phyloP scores from a whole-genome alignment of 768 basidiomycete species.

The Megacollybia marginata region DNA sequence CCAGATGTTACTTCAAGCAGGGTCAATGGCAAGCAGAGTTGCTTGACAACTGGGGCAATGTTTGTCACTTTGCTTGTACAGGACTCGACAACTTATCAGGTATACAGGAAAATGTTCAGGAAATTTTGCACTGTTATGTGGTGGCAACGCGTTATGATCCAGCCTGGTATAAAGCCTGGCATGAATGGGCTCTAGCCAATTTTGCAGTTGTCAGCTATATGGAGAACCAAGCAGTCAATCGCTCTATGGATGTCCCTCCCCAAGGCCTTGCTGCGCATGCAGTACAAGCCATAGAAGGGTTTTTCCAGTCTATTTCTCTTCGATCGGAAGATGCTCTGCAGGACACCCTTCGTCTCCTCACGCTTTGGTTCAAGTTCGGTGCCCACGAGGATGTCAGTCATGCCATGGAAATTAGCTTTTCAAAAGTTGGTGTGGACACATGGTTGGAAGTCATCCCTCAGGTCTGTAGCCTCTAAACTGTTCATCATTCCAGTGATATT shows the following conservation, averaged over 20 bases:
- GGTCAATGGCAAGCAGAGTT: conserved; percentile 90
- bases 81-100: neutral
- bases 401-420: conserved; percentile 83
- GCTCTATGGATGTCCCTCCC: conserved; percentile 49
- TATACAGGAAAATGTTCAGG: conserved; percentile 64
- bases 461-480: conserved; percentile 33
- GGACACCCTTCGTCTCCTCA: conserved; percentile 87
- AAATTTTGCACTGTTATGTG: conserved; percentile 79
- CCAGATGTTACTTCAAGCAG: conserved; percentile 93
- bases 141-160: conserved; percentile 88
- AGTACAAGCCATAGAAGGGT: conserved; percentile 90
- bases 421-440: conserved; percentile 88
- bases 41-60: conserved; percentile 72
- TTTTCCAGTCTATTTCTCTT: conserved; percentile 91
- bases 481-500: neutral
- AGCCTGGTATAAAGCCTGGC: conserved; percentile 99
- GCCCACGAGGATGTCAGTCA: conserved; percentile 83
- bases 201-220: conserved; percentile 86
- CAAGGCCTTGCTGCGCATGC: conserved; percentile 72
- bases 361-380: conserved; percentile 98
- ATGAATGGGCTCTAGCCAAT: conserved; percentile 96
- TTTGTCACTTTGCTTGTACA: conserved; percentile 17
- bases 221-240: conserved; percentile 56
- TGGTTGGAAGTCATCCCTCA: conserved; percentile 99
- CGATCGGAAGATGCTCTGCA: conserved; percentile 88